phyloP scores from a whole-genome alignment of 2,329 filamentous ascomycete genomes.

The Talaromyces sp. region DNA sequence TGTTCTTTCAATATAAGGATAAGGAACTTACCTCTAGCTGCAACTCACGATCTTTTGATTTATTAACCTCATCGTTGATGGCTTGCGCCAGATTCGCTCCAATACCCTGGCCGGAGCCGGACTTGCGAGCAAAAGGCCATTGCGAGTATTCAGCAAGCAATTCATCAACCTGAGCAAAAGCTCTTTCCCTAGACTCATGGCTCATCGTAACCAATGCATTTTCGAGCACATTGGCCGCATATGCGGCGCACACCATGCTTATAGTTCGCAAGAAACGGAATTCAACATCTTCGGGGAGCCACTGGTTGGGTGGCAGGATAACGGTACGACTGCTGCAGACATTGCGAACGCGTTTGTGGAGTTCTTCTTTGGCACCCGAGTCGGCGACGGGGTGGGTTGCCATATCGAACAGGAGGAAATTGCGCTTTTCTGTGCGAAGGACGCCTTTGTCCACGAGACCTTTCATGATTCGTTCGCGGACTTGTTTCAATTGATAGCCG shows the following conservation, averaged over 20 bases:
- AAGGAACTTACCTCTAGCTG: slow-evolving; percentile 75
- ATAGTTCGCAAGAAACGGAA: slow-evolving; percentile 91
- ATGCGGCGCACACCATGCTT: slow-evolving; percentile 94
- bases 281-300: slow-evolving; percentile 89
- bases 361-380: slow-evolving; percentile 95
- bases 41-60: slow-evolving; percentile 86
- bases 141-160: slow-evolving; percentile 93
- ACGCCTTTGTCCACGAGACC: slow-evolving; percentile 98
- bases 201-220: slow-evolving; percentile 93
- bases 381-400: slow-evolving; percentile 97
- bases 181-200: slow-evolving; percentile 88
- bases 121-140: slow-evolving; percentile 87
- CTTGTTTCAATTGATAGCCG: slow-evolving; percentile 98
- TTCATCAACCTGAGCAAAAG: slow-evolving; percentile 96
- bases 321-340: slow-evolving; percentile 92
- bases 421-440: slow-evolving; percentile 96
- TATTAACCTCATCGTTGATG: slow-evolving; percentile 81
- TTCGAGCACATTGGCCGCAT: slow-evolving; percentile 95
- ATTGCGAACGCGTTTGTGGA: slow-evolving; percentile 85
- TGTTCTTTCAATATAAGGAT: slow-evolving; percentile 17
- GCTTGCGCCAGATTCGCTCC: slow-evolving; percentile 89
- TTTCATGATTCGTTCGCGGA: slow-evolving; percentile 94
- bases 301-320: slow-evolving; percentile 79
- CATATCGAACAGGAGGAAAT: slow-evolving; percentile 99
- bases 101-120: slow-evolving; percentile 73